Evolutionary conservation across 352 stramenopile genomes (phyloP), one percentile per base, ranked within the genome.

Genomic region (Thalassiosira mediterranea): DNA sequence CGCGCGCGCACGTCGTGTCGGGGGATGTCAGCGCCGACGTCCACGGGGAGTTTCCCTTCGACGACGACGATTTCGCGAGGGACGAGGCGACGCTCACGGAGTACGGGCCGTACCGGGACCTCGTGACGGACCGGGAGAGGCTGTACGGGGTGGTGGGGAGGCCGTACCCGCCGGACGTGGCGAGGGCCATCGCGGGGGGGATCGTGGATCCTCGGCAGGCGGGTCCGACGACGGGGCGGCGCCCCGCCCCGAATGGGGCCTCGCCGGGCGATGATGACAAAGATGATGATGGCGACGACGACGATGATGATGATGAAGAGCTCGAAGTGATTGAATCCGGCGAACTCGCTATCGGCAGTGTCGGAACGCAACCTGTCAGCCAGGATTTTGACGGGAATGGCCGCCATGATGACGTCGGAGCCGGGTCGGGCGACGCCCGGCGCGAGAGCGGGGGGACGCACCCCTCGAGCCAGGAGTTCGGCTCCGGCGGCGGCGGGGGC

Each of bases 71-170:
- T 13, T 81, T 81, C 64, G 13, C 53, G 25, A 76, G 13, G 51
- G 72, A 81, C 28, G 72, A 81, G 48, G n/a, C 34, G 38, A 60
- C 67, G 44, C 62, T 91, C 46, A 79, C 85, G 57, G 62, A 82
- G n/a, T 77, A 87, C 66, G 34, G 70, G 47, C 69, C 79, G 4
- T 90, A 90, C 67, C 67, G 63, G 28, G 52, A 79, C 31, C 57
- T 89, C n/a, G 75, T 77, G 10, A 65, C 28, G 11, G 47, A 83
- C 48, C 51, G 31, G 42, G 57, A 67, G 23, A 57, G 28, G 42
- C 21, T 83, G 52, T 69, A 85, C 67, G 44, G 71, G 56, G 67
- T 84, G 8, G 23, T 83, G 10, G 80, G 80, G 52, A 34, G 3
- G 46, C 61, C 78, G 19, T 59, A 60, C 57, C 8, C 40, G 5